Percentiles rank a stretch among this genome's conserved stretches.
Evolutionary conservation across 805 yeast genomes (phyloP).

Genomic region (Saturnispora diversa): DNA sequence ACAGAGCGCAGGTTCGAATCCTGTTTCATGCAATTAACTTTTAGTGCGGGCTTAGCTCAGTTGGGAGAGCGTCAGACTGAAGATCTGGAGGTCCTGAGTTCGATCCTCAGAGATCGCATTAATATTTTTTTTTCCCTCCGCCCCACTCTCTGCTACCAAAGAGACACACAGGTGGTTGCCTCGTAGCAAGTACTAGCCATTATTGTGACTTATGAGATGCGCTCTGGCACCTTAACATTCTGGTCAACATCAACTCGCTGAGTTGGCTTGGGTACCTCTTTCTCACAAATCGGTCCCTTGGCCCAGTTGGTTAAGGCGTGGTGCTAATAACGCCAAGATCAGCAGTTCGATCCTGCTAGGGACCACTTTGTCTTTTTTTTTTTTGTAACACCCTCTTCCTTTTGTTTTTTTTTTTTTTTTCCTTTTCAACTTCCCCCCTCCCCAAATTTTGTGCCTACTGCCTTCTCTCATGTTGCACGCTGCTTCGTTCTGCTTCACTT

Average conservation of each 20-base stretch:
- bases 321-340: constrained; percentile 50
- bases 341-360: constrained; percentile 87
- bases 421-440: too few relatives aligned
- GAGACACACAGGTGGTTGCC: too few relatives aligned
- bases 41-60: constrained; percentile 18
- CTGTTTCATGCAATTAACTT: constrained; percentile 12
- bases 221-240: too few relatives aligned
- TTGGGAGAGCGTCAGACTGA: constrained; percentile 22
- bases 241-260: too few relatives aligned
- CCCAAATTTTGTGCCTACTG: too few relatives aligned
- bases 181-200: too few relatives aligned
- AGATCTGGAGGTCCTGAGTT: constrained; percentile 22
- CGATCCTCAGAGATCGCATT: constrained; percentile 20
- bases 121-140: neutral
- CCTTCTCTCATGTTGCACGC: too few relatives aligned
- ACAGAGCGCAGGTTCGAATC: constrained; percentile 19
- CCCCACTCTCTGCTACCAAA: neutral
- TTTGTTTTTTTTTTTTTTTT: too few relatives aligned
- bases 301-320: constrained; percentile 41
- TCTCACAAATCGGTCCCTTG: constrained; percentile 33
- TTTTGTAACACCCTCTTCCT: too few relatives aligned
- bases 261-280: too few relatives aligned
- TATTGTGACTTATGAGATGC: too few relatives aligned
- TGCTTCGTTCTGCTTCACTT: too few relatives aligned
- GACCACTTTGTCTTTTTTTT: constrained; percentile 39